A percentile compares a stretch with the other conserved stretches of the same genome.
Evolutionary conservation across 2,329 filamentous ascomycete genomes (phyloP).

Genomic region (Cladosporium phlei): DNA sequence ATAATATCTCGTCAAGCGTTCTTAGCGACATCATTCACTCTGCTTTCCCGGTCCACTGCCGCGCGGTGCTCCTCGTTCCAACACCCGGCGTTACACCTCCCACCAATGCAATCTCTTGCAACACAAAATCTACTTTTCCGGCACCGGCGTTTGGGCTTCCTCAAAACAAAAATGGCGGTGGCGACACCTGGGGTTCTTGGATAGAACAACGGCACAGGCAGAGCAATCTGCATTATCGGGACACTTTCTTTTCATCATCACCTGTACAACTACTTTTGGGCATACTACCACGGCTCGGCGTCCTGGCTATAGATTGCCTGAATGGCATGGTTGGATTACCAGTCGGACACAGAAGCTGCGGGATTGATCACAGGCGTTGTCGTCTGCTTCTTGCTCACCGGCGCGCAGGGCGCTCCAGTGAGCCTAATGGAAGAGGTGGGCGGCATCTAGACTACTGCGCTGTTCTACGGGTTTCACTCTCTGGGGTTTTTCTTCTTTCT

Average conservation of each 20-base stretch:
- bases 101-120: neutral
- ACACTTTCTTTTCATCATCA: constrained; percentile 5
- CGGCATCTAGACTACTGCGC: constrained; percentile 2
- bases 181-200: constrained; percentile 14
- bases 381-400: constrained; percentile 9
- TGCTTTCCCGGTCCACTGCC: constrained; percentile 1
- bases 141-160: constrained; percentile 9
- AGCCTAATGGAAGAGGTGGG: constrained; percentile 7
- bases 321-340: constrained; percentile 1
- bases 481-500: neutral
- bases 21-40: constrained; percentile 14
- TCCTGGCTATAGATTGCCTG: constrained; percentile 1
- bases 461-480: neutral
- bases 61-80: constrained; percentile 1
- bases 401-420: constrained; percentile 1
- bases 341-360: constrained; percentile 2
- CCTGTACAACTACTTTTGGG: constrained; percentile 12
- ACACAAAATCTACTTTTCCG: constrained; percentile 2
- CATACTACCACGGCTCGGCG: constrained; percentile 11
- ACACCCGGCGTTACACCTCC: neutral
- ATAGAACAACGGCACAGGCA: constrained; percentile 13
- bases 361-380: neutral
- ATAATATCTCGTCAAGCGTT: constrained; percentile 18
- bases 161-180: constrained; percentile 12
- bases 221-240: constrained; percentile 15